Evolutionary conservation across 2,329 filamentous ascomycete species (phyloP), one percentile per base, ranked within the genome.

Genomic region (Xylariales sp.): DNA sequence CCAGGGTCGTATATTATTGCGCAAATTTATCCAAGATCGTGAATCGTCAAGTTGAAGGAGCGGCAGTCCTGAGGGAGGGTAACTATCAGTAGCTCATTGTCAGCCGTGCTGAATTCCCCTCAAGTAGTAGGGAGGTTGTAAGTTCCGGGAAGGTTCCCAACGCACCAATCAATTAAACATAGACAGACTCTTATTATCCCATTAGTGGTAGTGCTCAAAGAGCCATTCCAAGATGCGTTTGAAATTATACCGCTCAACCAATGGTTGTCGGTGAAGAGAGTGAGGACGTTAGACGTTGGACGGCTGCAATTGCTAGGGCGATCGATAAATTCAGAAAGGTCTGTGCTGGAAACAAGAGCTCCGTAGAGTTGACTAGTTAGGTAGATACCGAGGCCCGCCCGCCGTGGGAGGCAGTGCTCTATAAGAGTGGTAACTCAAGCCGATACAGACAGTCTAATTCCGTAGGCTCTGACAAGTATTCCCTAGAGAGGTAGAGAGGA

Each of bases 1-100:
- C 39, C 19, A 49, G 36, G 32, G 7, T 48, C 43, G 40, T 51
- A 46, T 50, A 44, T 48, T 48, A 51, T 51, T 46, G 42, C 46
- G 51, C 46, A 49, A 49, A 46, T 46, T 24, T 35, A 38, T n/a
- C 10, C 27, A 31, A 28, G 31, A 14, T 36, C 25, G 16, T 25
- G 14, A 21, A 34, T 40, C 29, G 38, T 34, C 19, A 34, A 40
- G 29, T 15, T 32, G 16, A 34, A 31, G 15, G 37, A 40, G 29
- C 18, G 28, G 21, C 16, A 21, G 16, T 40, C 25, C n/a, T 21
- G 22, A 11, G 22, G 16, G 8, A 9, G 22, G 38, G 38, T 8
- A 29, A 31, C 25, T 24, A 40, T 32, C n/a, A 15, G 31, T 22
- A 18, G 28, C 29, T 40, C 20, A 20, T 14, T 20, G 29, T 40